Percentiles rank a stretch among this genome's conserved stretches.
Conservation (phyloP, 2,329 filamentous ascomycete species). For the Hypoxylon sp. region DNA sequence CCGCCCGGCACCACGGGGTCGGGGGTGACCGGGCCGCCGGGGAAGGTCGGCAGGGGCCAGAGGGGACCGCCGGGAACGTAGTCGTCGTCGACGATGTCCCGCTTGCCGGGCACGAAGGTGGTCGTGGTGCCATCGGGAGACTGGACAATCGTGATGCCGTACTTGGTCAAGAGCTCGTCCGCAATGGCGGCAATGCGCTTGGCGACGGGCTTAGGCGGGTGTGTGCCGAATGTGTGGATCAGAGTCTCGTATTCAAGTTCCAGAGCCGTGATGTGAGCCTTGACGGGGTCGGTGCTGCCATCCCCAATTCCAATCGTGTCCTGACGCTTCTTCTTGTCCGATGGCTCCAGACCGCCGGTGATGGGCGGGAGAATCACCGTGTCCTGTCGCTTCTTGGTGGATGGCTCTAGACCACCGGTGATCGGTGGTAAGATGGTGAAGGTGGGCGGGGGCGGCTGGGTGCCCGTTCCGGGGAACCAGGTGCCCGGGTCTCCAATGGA, state of each 20-base stretch:
- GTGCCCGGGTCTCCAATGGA: conserved; percentile 44
- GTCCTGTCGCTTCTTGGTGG: conserved; percentile 40
- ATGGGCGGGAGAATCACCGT: conserved; percentile 38
- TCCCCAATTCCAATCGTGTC: conserved; percentile 45
- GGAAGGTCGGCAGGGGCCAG: conserved; percentile 50
- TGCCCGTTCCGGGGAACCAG: conserved; percentile 42
- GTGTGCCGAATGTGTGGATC: conserved; percentile 47
- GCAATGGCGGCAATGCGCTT: conserved; percentile 48
- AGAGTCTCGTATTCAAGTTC: conserved; percentile 52
- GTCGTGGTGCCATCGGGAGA: conserved; percentile 56
- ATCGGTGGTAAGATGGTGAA: conserved; percentile 44
- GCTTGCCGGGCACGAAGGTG: conserved; percentile 53
- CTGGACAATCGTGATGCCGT: conserved; percentile 56
- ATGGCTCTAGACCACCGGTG: conserved; percentile 39
- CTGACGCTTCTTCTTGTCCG: conserved; percentile 45
- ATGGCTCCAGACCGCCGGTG: conserved; percentile 48
- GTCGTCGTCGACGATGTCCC: conserved; percentile 37
- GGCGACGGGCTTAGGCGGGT: conserved; percentile 45
- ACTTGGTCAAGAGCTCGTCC: conserved; percentile 52
- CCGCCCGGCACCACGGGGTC: conserved; percentile 53
- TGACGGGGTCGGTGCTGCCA: conserved; percentile 41
- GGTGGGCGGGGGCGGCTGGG: conserved; percentile 33
- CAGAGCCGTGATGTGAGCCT: conserved; percentile 49
- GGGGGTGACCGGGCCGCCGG: conserved; percentile 51
- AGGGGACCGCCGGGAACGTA: conserved; percentile 53